phyloP scores from a whole-genome alignment of 768 basidiomycete genomes.

The Amanita rimosa region DNA sequence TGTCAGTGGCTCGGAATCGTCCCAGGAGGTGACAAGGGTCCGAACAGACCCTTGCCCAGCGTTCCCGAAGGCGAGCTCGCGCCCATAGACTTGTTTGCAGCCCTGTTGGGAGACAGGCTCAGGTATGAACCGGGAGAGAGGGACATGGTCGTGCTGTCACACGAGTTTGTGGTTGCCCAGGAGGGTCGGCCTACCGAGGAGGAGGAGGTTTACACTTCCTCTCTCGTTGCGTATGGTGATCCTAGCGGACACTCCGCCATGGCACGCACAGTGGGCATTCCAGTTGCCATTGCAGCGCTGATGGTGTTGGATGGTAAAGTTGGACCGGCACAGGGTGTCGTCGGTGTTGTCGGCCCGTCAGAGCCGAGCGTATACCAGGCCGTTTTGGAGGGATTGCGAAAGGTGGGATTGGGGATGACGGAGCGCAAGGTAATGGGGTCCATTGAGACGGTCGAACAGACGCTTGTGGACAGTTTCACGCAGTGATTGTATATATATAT shows the following conservation, averaged over 20 bases:
- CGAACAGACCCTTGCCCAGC: constrained; percentile 21
- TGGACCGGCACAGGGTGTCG: constrained; percentile 10
- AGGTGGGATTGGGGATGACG: constrained; percentile 39
- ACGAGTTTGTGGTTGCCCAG: constrained; percentile 55
- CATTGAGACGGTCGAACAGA: constrained; percentile 3
- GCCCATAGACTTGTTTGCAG: constrained; percentile 69
- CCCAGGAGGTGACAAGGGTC: background rate
- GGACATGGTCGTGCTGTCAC: constrained; percentile 80
- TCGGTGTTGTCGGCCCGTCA: constrained; percentile 65
- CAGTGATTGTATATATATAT: constrained; percentile 1
- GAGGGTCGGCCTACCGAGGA: constrained; percentile 10
- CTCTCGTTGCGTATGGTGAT: constrained; percentile 48
- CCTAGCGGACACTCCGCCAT: constrained; percentile 49
- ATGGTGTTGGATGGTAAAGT: constrained; percentile 53
- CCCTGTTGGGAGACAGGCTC: constrained; percentile 60
- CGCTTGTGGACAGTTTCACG: background rate
- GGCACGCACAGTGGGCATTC: constrained; percentile 84
- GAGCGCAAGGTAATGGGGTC: constrained; percentile 14
- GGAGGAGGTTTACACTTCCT: constrained; percentile 54
- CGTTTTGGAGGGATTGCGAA: constrained; percentile 51
- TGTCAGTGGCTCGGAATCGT: constrained; percentile 27
- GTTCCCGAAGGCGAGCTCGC: constrained; percentile 30
- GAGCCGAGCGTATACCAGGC: constrained; percentile 47
- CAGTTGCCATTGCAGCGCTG: constrained; percentile 75
- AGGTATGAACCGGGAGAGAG: constrained; percentile 60